Conservation (phyloP, 2,329 filamentous ascomycete genomes). For the Fusarium caatingaense region DNA sequence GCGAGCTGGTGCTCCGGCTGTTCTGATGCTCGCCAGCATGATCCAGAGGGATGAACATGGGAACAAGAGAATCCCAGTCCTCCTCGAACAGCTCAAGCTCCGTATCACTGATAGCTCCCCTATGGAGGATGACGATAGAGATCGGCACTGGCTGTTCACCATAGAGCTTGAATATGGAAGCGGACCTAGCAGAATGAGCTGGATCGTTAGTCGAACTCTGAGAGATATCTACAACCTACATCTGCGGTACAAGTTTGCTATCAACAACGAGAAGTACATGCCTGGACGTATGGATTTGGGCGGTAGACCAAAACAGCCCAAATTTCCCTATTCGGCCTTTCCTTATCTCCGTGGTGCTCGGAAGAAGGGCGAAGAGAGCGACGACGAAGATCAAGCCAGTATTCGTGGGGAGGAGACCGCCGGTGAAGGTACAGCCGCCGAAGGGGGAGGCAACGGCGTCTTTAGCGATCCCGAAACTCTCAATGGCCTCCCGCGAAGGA, state of each 20-base stretch:
- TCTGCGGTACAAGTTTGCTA: constrained; percentile 89
- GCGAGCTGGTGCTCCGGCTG: constrained; percentile 90
- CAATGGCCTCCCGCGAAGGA: constrained; percentile 55
- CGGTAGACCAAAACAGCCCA: constrained; percentile 81
- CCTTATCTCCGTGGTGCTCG: constrained; percentile 87
- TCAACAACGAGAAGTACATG: constrained; percentile 85
- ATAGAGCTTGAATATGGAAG: constrained; percentile 97
- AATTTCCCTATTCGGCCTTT: constrained; percentile 89
- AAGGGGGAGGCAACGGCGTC: constrained; percentile 68
- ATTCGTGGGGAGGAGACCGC: constrained; percentile 58
- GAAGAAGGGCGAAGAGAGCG: constrained; percentile 81
- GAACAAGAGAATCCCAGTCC: constrained; percentile 92
- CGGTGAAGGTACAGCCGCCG: constrained; percentile 68
- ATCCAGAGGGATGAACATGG: constrained; percentile 97
- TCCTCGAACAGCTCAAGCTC: constrained; percentile 94
- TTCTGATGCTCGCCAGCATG: constrained; percentile 95
- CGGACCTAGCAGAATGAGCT: constrained; percentile 95
- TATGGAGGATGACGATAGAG: constrained; percentile 70
- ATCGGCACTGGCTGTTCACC: constrained; percentile 85
- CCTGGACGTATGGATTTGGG: constrained; percentile 74
- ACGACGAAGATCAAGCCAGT: constrained; percentile 72
- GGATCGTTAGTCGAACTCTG: constrained; percentile 89
- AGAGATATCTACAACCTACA: constrained; percentile 93
- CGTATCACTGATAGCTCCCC: constrained; percentile 83
- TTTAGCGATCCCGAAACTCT: constrained; percentile 51